Percentiles rank a stretch among this genome's conserved stretches.
Conservation (phyloP, 805 yeast genomes). For the Candida andamanensis region DNA sequence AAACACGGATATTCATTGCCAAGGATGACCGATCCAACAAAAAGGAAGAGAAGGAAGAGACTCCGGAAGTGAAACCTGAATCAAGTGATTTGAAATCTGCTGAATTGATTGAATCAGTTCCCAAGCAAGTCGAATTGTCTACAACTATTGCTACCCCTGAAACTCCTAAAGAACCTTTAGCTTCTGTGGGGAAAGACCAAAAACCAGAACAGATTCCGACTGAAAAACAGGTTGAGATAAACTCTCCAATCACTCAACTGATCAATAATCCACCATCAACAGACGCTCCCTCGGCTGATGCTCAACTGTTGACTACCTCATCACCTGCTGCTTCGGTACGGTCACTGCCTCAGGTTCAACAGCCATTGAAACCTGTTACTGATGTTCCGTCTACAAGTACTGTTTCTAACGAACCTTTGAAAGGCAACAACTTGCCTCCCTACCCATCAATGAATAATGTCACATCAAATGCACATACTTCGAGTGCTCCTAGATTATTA, state of each 20-base stretch:
- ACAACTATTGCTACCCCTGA: not conserved
- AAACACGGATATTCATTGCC: conserved; percentile 71
- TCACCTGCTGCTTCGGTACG: too few species aligned
- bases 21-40: conserved; percentile 61
- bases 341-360: not conserved
- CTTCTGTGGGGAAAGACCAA: not conserved
- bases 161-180: not conserved
- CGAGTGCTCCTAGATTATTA: too few species aligned
- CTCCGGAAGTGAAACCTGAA: not conserved
- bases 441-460: not conserved
- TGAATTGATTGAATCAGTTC: too few species aligned
- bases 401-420: not conserved
- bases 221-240: not conserved
- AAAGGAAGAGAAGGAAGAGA: conserved; percentile 7
- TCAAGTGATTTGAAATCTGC: too few species aligned
- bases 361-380: too few species aligned
- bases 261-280: not conserved
- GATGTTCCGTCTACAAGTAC: too few species aligned
- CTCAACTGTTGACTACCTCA: not conserved
- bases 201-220: too few species aligned
- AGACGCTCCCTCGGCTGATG: not conserved
- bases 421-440: not conserved
- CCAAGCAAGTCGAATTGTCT: too few species aligned
- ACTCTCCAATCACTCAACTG: not conserved
- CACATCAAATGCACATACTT: not conserved